Evolutionary conservation across 2,329 filamentous ascomycete species (phyloP), one percentile per base, ranked within the genome.

Genomic region (Aspergillus latus): DNA sequence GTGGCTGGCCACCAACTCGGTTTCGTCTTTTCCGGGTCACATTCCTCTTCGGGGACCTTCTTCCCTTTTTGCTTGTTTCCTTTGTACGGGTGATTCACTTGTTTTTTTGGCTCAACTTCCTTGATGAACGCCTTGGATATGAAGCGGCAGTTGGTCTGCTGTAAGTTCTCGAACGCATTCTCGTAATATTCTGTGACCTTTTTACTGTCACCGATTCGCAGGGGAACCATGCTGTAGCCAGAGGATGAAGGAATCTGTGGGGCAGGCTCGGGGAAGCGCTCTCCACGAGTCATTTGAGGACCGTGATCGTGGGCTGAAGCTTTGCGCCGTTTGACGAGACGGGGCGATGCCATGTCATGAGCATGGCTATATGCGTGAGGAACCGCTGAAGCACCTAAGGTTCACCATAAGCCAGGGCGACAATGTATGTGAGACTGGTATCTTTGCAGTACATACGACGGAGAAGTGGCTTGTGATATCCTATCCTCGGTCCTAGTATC

Each of bases 11-110:
- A 78, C 72, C 72, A 78, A 10, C 72, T 69, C 7, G 78, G 78
- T 61, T 75, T 77, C 10, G 76, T 80, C 58, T 70, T 71, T 54
- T 78, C 73, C 4, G 74, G 72, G 56, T 80, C 75, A 1, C 71
- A 69, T 4, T 68, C 71, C 32, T 74, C 67, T 37, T 71, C 73
- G 1, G 71, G 70, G 72, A 70, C 44, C 68, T 69, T 47, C 62
- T 61, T 42, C 66, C 64, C 9, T 70, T 65, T 57, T 68, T 69
- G n/a, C 74, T 72, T 69, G 15, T 75, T 73, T 9, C 78, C 78
- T 61, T 80, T 80, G 62, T 80, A 80, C 2, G 78, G 78, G 60
- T 77, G 74, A 47, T 73, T 75, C 2, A 75, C 75, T 64, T 80
- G 77, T 64, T 80, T 80, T 36, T 74, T 71, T 3, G 77, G 78